Base-by-base conservation (phyloP, 2,329 filamentous ascomycete genomes). In the Talaromyces albobiverticillius region DNA sequence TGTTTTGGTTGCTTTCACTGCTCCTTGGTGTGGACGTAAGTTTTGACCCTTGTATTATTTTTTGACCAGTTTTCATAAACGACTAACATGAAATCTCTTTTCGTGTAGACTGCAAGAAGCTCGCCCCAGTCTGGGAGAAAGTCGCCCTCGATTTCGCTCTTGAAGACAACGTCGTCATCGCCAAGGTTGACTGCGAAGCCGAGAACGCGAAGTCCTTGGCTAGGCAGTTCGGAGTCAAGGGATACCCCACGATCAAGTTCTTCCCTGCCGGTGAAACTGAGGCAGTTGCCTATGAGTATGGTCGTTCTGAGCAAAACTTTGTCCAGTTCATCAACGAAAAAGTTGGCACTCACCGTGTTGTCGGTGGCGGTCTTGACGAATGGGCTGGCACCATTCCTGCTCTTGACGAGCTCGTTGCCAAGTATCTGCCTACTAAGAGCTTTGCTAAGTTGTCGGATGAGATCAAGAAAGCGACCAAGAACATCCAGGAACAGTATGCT, bases 11-110 rank as follows among this genome's bases (percentile, higher is more conserved):
- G 92, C 95, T 43, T 99, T 99, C 75, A 99, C 95, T 63, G 93
- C 94, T 51, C 92, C 94, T 51, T 97, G 93, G 94, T 99, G 94
- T 76, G 93, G 93, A 73, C 93, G 94, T 97, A 84, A 76, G 91
- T 62, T 46, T 55, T 11, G 46, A 23, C 46, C 22, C 31, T 58
- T 16, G 41, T 22, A 9, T 8, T n/a, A 26, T 50, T 38, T 18
- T 32, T 25, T 55, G 46, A 49, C 54, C 5, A 29, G 26, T 13
- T 56, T 23, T 25, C 7, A 29, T 31, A 47, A 25, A 13, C 23
- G 22, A 8, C 18, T 29, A 13, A 46, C 26, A 32, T 9, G 16
- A 25, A 14, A 25, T 8, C 1, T 51, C 23, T 22, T 23, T 25
- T 36, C 16, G n/a, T 43, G 43, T 69, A 96, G 94, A 99, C 83